Base-by-base conservation (phyloP, 164 flowering plant genomes). In the Buxus sempervirens region DNA sequence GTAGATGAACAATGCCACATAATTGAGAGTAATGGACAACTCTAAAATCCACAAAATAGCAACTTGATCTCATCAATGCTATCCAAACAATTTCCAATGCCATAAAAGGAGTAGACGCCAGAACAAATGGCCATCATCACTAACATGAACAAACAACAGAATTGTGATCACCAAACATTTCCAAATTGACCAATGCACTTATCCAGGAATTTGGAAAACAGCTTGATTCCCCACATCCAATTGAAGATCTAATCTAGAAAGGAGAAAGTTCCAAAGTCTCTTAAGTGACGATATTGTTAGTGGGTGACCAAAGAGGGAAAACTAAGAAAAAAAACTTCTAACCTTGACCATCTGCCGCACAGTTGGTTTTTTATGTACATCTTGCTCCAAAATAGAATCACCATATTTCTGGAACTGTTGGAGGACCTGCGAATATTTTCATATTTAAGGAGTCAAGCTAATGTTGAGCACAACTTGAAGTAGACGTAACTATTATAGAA, bases 261-360 rank as follows among this genome's bases (percentile, higher is more conserved):
- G 18, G 45, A 41, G 8, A 41, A 41, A 45, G 51, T 5, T 45
- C 51, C 18, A 45, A 45, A 15, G 13, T 5, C 12, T 10, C 12
- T 4, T 15, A 45, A 45, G 1, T 45, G 12, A 45, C 5, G 13
- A 15, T 5, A 45, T 45, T 1, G 12, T 45, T 45, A 15, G 18
- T 45, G 51, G 18, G 18, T 45, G 5, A 10, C 12, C 51, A 45
- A 5, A 5, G 5, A 41, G 45, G 45, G 45, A 41, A 41, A 41
- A 41, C 12, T 5, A 41, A 45, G 51, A 45, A 15, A 45, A 45
- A 15, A 45, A 45, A 15, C 51, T 53, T 21, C 80, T 64, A 67
- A 94, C 98, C 91, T 82, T 91, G n/a, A 79, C 80, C 62, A 94
- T 65, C 21, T 86, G 90, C 24, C 98, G 91, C 21, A 91, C 63